Percentiles rank a stretch among this genome's conserved stretches.
phyloP scores from a whole-genome alignment of 371 early-diverging fungal species.

The Saksenaea vasiformis region DNA sequence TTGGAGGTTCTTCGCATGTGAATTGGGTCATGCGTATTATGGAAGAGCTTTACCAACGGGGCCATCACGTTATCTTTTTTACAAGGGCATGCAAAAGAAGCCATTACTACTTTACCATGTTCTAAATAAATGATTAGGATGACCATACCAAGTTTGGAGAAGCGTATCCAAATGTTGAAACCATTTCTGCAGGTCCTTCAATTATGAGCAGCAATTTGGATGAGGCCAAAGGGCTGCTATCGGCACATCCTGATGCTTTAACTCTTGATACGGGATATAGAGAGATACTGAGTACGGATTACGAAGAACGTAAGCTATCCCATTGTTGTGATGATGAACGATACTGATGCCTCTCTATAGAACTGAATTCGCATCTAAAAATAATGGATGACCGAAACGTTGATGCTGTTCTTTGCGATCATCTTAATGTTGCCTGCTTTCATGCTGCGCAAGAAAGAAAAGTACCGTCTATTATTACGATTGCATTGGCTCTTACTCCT shows the following conservation, averaged over 20 bases:
- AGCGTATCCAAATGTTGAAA: conserved; percentile 15
- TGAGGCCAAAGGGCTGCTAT: background rate
- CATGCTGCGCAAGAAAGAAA: conserved; percentile 8
- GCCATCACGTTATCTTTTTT: conserved; percentile 10
- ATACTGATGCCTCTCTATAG: conserved; percentile 1
- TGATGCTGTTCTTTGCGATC: conserved; percentile 19
- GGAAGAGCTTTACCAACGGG: conserved; percentile 9
- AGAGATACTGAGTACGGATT: background rate
- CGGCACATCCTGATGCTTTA: background rate
- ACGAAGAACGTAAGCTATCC: background rate
- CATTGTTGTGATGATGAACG: background rate
- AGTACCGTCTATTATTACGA: conserved; percentile 11
- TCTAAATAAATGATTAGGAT: conserved; percentile 15
- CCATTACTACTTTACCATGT: background rate
- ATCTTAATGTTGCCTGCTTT: conserved; percentile 4
- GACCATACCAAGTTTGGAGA: conserved; percentile 18
- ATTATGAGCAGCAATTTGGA: background rate
- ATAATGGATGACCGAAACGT: conserved; percentile 2
- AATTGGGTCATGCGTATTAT: conserved; percentile 11
- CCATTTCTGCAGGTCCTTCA: conserved; percentile 11
- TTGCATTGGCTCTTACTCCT: conserved; percentile 4
- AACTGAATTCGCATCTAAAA: background rate
- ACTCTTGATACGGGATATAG: background rate
- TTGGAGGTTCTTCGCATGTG: conserved; percentile 17
- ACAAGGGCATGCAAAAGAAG: conserved; percentile 5